Evolutionary conservation across 371 early-diverging fungal species (phyloP), one percentile per base, ranked within the genome.

Genomic region (Apophysomyces trapeziformis): DNA sequence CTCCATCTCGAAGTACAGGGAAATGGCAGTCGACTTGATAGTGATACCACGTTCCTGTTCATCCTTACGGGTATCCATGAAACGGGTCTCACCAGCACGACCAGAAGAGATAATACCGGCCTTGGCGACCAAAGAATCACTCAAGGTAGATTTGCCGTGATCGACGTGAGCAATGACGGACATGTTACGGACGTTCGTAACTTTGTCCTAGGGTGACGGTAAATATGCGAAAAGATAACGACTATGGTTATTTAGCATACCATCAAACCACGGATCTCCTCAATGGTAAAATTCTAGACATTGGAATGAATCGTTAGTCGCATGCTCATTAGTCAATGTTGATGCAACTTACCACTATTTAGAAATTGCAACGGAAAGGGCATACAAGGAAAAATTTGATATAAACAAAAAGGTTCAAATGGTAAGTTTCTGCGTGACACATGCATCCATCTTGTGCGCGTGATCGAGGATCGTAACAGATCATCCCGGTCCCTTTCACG

Each of bases 31-130:
- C 50, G 98, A 98, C 92, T 99, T 99, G 92, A 99, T 99, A 75
- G 99, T 99, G 74, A 99, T 99, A 92, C 99, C 97, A 91, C 99
- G 97, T 68, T 98, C 97, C 85, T 97, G 95, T 83, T 99, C 99
- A 85, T 99, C 99, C 70, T 89, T 90, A 84, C 99, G 95, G 79
- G 99, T 99, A 78, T 99, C 99, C 78, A 93, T 99, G 89, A 95
- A 97, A 83, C 99, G 95, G 72, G 96, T 93, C 66, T 95, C 95
- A 90, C 99, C 99, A 84, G 97, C 96, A 84, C 93, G 95, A 75
- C 95, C 96, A 64, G 90, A 85, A 68, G 98, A 95, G 73, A 98
- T 97, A 89, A 99, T 99, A 91, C 99, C 98, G 73, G 99, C 99
- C 88, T 95, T 97, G 72, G 96, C 93, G 61, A 99, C 96, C 57